phyloP scores from a whole-genome alignment of 768 basidiomycete species.

The Trametes elegans region DNA sequence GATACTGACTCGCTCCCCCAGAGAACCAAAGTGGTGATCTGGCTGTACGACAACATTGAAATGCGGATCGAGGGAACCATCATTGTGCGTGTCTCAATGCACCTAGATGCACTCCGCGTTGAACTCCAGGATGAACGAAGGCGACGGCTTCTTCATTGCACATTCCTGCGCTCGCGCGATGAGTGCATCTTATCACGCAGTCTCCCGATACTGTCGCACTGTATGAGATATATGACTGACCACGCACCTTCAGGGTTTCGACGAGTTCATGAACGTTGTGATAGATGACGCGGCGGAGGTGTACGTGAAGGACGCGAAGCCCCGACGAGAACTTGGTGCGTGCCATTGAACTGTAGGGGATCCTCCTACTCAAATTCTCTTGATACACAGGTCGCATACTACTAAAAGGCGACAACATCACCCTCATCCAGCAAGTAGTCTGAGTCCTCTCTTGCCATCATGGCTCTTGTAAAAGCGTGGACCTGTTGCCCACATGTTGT shows the following conservation, averaged over 20 bases:
- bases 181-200: constrained; percentile 9
- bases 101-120: constrained; percentile 33
- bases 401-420: constrained; percentile 97
- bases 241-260: constrained; percentile 72
- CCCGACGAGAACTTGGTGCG: constrained; percentile 79
- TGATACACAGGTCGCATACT: constrained; percentile 76
- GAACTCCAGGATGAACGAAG: constrained; percentile 39
- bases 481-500: constrained; percentile 17
- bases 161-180: constrained; percentile 11
- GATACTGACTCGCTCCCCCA: constrained; percentile 30
- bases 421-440: constrained; percentile 80
- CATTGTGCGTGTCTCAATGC: constrained; percentile 64
- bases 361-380: neutral
- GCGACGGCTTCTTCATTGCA: constrained; percentile 28
- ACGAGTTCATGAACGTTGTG: constrained; percentile 99
- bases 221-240: constrained; percentile 28
- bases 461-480: constrained; percentile 23
- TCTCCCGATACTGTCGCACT: neutral
- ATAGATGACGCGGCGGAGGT: constrained; percentile 93
- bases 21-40: constrained; percentile 85
- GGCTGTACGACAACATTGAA: constrained; percentile 96
- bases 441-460: constrained; percentile 18
- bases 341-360: constrained; percentile 1
- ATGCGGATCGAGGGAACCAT: constrained; percentile 96
- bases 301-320: constrained; percentile 86